Evolutionary conservation across 495 filamentous ascomycete genomes (phyloP).

Genomic region (Pseudevernia furfuracea): DNA sequence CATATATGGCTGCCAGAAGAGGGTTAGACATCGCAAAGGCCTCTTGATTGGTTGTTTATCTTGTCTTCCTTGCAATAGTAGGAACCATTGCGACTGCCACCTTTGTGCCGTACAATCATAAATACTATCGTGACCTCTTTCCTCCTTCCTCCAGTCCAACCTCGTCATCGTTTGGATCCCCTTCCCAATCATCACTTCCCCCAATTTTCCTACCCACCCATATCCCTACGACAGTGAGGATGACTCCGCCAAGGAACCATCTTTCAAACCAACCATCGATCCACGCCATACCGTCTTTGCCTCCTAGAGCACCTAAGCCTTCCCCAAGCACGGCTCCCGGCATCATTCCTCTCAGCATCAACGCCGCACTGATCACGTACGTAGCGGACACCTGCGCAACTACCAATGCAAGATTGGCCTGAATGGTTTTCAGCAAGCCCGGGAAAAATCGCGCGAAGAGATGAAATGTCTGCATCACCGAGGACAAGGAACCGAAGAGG

Average conservation of each 20-base stretch:
- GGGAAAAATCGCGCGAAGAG: conserved; percentile 66
- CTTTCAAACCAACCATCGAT: conserved; percentile 85
- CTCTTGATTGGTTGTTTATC: no score
- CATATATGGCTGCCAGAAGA: no score
- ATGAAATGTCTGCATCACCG: conserved; percentile 66
- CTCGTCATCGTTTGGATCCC: conserved; percentile 51
- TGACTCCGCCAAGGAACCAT: conserved; percentile 63
- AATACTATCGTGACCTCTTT: conserved; percentile 32
- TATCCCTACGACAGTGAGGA: conserved; percentile 55
- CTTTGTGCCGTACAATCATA: neutral
- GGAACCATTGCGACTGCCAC: neutral
- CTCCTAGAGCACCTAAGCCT: conserved; percentile 62
- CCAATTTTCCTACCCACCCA: conserved; percentile 57
- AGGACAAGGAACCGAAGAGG: conserved; percentile 65
- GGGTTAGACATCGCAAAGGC: no score
- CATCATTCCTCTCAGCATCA: conserved; percentile 65
- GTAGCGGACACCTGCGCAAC: conserved; percentile 69
- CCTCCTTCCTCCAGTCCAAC: conserved; percentile 66
- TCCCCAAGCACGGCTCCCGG: conserved; percentile 62
- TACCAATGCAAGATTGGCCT: conserved; percentile 63
- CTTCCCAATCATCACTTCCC: conserved; percentile 41
- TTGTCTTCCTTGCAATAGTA: no score
- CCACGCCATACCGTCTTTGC: conserved; percentile 51
- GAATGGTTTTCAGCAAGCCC: conserved; percentile 47
- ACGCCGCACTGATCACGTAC: conserved; percentile 68